These are phyloP conservation scores for Leishmania major DNA, from an alignment of 208 protist species.

Conservation along the genomic window DNA sequence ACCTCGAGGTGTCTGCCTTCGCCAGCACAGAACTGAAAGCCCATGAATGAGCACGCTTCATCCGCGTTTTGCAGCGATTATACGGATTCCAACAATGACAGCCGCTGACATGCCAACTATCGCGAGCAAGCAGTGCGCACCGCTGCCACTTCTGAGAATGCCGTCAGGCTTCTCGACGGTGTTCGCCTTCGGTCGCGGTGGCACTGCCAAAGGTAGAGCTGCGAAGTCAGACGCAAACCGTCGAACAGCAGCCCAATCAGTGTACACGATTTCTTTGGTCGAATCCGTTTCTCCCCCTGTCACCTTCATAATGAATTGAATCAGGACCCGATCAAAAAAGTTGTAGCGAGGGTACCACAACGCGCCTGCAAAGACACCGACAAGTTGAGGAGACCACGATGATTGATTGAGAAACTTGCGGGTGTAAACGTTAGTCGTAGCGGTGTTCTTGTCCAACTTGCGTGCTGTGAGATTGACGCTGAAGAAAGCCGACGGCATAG, in stretches of 20 bases:
- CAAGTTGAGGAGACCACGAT: constrained; percentile 20
- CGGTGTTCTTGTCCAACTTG: constrained; percentile 23
- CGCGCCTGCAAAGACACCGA: constrained; percentile 30
- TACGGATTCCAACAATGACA: neutral
- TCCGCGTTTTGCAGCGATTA: neutral
- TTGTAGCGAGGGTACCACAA: constrained; percentile 33
- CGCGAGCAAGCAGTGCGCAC: neutral
- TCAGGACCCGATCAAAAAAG: constrained; percentile 29
- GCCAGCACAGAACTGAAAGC: neutral
- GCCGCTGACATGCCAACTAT: neutral
- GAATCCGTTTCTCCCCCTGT: constrained; percentile 34
- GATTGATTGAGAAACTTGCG: constrained; percentile 23
- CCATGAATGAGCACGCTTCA: neutral
- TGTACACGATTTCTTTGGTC: constrained; percentile 31
- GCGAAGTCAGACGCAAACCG: constrained; percentile 13
- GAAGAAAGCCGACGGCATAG: constrained; percentile 28
- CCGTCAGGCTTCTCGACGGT: neutral
- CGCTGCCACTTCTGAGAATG: neutral
- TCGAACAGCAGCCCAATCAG: constrained; percentile 24
- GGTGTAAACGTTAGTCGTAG: constrained; percentile 29
- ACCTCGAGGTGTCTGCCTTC: neutral
- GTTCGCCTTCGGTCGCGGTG: neutral
- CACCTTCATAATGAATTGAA: constrained; percentile 32
- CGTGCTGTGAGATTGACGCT: constrained; percentile 28
- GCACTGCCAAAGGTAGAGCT: constrained; percentile 1